These are phyloP conservation scores for Claviceps digitariae DNA, from an alignment of 2,329 filamentous ascomycete species.

Conservation along the genomic window DNA sequence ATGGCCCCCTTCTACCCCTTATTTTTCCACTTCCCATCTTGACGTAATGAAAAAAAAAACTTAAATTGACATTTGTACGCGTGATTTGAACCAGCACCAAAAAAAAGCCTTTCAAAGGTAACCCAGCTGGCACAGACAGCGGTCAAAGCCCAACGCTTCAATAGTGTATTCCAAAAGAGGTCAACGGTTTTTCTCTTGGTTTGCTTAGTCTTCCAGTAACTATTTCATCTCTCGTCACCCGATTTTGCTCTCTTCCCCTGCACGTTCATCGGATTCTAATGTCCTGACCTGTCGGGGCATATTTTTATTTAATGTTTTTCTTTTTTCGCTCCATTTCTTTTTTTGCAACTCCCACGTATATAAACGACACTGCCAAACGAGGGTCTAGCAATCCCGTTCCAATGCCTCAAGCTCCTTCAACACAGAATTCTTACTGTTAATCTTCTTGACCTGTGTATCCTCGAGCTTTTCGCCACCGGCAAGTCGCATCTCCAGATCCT, in stretches of 20 bases:
- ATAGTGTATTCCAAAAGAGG: not conserved
- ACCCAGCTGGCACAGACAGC: not conserved
- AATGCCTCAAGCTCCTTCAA: conserved; percentile 66
- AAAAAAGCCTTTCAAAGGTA: no score
- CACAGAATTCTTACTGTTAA: conserved; percentile 73
- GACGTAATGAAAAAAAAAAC: no score
- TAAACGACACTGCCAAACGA: not conserved
- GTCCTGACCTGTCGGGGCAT: not conserved
- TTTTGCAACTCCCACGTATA: not conserved
- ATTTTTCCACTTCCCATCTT: no score
- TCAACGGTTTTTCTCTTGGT: not conserved
- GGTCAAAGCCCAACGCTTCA: not conserved
- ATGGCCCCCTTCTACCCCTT: no score
- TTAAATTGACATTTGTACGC: no score
- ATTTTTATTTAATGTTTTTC: no score
- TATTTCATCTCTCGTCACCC: not conserved
- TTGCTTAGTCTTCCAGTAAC: not conserved
- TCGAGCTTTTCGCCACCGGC: conserved; percentile 93
- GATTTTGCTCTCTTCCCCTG: not conserved
- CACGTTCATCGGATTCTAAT: not conserved
- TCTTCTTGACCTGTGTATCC: conserved; percentile 98
- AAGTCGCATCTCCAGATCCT: conserved; percentile 93
- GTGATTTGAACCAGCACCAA: no score
- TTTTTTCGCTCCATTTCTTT: no score
- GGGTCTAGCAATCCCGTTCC: conserved; percentile 14